These are phyloP conservation scores for Chlamydomonas sphaeroides DNA, from an alignment of 139 green algal species.

Conservation along the genomic window DNA sequence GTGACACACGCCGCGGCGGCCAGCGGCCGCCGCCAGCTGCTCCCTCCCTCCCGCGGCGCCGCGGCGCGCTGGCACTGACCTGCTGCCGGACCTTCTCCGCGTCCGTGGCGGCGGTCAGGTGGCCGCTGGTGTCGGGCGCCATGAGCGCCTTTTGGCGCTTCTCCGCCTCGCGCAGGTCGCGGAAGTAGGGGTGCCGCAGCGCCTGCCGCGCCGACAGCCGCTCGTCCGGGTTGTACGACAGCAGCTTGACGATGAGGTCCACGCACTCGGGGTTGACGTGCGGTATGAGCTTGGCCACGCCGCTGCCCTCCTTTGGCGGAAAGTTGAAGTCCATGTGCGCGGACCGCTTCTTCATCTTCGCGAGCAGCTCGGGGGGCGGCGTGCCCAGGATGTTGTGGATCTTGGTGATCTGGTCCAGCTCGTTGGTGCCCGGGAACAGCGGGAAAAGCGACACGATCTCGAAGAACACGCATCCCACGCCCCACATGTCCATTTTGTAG, in stretches of 20 bases:
- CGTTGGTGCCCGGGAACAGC: constrained; percentile 83
- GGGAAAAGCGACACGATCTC: constrained; percentile 83
- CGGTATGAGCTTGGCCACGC: constrained; percentile 80
- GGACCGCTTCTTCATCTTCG: constrained; percentile 78
- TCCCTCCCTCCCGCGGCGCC: neutral
- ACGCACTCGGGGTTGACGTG: constrained; percentile 73
- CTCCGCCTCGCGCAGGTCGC: constrained; percentile 70
- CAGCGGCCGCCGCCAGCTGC: neutral
- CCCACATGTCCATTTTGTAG: constrained; percentile 95
- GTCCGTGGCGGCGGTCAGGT: constrained; percentile 12
- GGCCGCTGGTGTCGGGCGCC: constrained; percentile 44
- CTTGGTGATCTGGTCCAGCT: constrained; percentile 89
- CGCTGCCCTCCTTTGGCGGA: constrained; percentile 63
- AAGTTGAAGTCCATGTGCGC: constrained; percentile 83
- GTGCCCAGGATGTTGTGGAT: constrained; percentile 88
- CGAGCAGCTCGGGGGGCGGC: constrained; percentile 76
- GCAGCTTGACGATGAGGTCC: constrained; percentile 82
- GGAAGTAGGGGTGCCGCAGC: constrained; percentile 83
- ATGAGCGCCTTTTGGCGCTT: constrained; percentile 67
- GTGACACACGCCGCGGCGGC: too few relatives aligned
- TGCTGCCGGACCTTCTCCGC: constrained; percentile 32
- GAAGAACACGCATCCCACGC: constrained; percentile 91
- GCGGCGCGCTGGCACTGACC: neutral
- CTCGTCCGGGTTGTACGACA: constrained; percentile 87
- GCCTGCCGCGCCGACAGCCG: constrained; percentile 54